Base-by-base conservation (phyloP, 805 yeast genomes). In the Hemisphaericaspora nanyangensis region DNA sequence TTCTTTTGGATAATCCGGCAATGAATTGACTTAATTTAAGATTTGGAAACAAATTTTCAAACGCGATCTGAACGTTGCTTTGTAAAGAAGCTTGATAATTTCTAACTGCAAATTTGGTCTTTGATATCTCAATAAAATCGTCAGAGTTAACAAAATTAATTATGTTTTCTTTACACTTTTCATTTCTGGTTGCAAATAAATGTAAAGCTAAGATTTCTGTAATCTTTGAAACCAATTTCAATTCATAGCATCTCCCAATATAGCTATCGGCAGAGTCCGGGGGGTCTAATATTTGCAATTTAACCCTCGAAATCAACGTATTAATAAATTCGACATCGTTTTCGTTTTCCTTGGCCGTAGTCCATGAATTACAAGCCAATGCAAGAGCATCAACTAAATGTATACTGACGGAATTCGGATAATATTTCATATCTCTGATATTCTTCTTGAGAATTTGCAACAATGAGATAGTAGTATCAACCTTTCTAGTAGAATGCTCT, bases 181-280 rank as follows among this genome's bases (percentile, higher is more conserved):
- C 68, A 39, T 65, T 69, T 29, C 70, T 68, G 4, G 80, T 73
- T 5, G 80, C 80, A 61, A 79, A 85, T 16, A 86, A 61, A 34
- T 82, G 76, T 30, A 86, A 65, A 0, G 96, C 88, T 36, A 88
- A 66, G 7, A 88, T 79, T 51, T 86, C 93, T 2, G 86, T 77
- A 15, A 85, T 76, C 46, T 81, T 79, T 1, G 95, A 77, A 7
- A 79, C 65, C 33, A 83, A 59, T 42, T 74, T 77, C 49, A 76
- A 72, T 37, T 74, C 73, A 48, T 80, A 77, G 31, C 84, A 79
- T 4, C 62, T 52, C 11, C 63, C 52, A 7, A 70, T 58, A 31
- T 45, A 52, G 1, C 50, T 60, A 4, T 55, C 58, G 3, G 49
- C 34, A 4, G 52, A 35, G 6, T 33, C 47, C 2, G 50, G 49